A percentile compares a stretch with the other conserved stretches of the same genome.
These are phyloP conservation scores for Cutaneotrichosporon arboriforme DNA, from an alignment of 1,284 basidiomycete genomes.

Conservation along the genomic window DNA sequence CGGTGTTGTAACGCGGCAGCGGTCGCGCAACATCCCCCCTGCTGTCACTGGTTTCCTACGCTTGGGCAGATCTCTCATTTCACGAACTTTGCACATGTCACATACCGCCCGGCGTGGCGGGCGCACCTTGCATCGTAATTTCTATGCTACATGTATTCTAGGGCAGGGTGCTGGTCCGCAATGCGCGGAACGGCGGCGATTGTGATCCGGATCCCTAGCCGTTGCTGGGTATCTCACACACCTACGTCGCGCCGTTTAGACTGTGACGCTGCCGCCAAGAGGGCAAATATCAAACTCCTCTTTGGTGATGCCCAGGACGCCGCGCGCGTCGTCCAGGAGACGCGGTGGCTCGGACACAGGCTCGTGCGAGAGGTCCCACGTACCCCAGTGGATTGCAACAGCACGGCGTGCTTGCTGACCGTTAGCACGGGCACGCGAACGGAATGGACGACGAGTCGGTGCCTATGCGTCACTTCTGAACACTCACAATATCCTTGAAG, in stretches of 20 bases:
- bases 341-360: slow-evolving; percentile 58
- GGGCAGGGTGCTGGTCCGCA: too few species aligned
- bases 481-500: slow-evolving; percentile 57
- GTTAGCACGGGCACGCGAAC: not conserved
- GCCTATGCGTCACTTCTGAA: slow-evolving; percentile 16
- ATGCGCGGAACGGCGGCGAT: too few species aligned
- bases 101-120: too few species aligned
- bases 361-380: slow-evolving; percentile 51
- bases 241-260: not conserved
- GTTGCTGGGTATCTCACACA: too few species aligned
- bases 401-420: slow-evolving; percentile 52
- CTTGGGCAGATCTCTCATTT: too few species aligned
- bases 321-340: slow-evolving; percentile 53
- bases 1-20: not conserved
- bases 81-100: too few species aligned
- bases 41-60: too few species aligned
- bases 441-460: not conserved
- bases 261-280: slow-evolving; percentile 10
- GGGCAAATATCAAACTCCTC: slow-evolving; percentile 50
- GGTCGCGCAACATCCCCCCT: too few species aligned
- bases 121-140: too few species aligned
- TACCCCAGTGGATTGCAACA: slow-evolving; percentile 66
- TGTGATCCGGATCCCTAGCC: too few species aligned
- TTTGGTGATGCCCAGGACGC: slow-evolving; percentile 52
- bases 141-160: too few species aligned